Percentiles rank a stretch among this genome's conserved stretches.
Evolutionary conservation across 106 monocot genomes (phyloP).

Genomic region (Triglochin maritima): DNA sequence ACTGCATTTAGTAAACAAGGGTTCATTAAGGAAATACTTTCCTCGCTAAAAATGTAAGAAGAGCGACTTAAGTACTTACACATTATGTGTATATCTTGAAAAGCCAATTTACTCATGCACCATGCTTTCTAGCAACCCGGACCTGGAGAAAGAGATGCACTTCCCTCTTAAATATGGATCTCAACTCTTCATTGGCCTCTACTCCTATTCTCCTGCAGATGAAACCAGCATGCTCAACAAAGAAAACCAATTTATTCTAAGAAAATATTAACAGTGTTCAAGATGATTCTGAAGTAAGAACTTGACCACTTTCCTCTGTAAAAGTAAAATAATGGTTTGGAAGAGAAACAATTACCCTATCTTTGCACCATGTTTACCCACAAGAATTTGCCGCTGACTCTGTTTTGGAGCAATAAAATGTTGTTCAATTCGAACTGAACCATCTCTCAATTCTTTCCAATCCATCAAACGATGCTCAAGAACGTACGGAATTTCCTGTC

Average conservation of each 20-base stretch:
- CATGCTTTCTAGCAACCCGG: slow-evolving; percentile 38
- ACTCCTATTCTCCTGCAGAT: slow-evolving; percentile 87
- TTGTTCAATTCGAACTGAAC: slow-evolving; percentile 92
- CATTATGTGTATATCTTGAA: no score
- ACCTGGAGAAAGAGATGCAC: slow-evolving; percentile 98
- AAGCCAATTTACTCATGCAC: slow-evolving; percentile 1
- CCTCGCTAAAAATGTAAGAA: no score
- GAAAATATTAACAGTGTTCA: neutral
- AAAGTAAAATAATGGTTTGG: neutral
- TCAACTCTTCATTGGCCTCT: slow-evolving; percentile 91
- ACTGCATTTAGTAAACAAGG: no score
- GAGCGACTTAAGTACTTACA: no score
- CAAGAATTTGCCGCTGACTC: slow-evolving; percentile 91
- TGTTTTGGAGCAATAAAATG: slow-evolving; percentile 81
- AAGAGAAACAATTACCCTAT: slow-evolving; percentile 55
- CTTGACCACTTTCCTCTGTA: neutral
- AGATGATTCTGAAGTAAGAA: neutral
- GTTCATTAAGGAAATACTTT: no score
- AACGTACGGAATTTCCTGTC: slow-evolving; percentile 93
- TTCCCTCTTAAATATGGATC: slow-evolving; percentile 77
- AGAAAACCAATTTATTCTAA: neutral
- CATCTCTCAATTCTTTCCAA: slow-evolving; percentile 89
- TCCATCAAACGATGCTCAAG: slow-evolving; percentile 92
- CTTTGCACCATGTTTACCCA: slow-evolving; percentile 95
- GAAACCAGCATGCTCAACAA: neutral